These are phyloP conservation scores for Kentomonas sorsogonicus DNA, from an alignment of 208 protist species.

Conservation along the genomic window DNA sequence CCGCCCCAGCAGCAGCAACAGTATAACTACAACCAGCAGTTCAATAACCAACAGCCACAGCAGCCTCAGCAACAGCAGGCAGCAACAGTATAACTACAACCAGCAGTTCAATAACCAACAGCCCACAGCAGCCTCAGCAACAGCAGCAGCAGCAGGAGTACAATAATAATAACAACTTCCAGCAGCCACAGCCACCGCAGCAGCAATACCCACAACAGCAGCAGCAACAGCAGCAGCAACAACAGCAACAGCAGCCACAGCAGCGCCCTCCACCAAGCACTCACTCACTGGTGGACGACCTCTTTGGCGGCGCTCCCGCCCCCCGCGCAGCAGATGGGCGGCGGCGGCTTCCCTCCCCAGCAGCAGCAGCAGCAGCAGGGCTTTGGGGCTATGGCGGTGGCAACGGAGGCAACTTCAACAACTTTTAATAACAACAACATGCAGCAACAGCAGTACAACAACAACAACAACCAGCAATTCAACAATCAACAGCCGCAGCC, in stretches of 20 bases:
- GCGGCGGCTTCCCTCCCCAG: constrained; percentile 1
- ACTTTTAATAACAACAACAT: constrained; percentile 1
- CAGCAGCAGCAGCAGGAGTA: too few species aligned
- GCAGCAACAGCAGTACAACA: constrained; percentile 2
- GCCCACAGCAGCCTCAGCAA: too few species aligned
- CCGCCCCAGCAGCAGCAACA: too few species aligned
- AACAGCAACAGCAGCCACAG: constrained; percentile 4
- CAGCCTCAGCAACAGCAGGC: too few species aligned
- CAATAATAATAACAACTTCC: too few species aligned
- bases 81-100: too few species aligned
- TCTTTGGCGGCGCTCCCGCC: constrained; percentile 17
- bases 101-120: too few species aligned
- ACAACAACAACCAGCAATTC: background rate
- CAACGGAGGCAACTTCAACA: background rate
- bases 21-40: too few species aligned
- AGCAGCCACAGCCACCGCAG: background rate
- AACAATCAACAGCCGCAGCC: constrained; percentile 1
- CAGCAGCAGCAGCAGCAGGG: constrained; percentile 5
- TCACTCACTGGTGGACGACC: constrained; percentile 22
- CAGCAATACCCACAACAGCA: constrained; percentile 10
- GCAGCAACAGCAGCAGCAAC: constrained; percentile 11
- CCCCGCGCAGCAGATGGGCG: background rate
- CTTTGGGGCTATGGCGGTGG: background rate
- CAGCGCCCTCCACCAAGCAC: constrained; percentile 5
- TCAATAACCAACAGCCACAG: too few species aligned